Conservation (phyloP, 208 protist species). For the Polymyxa betae region DNA sequence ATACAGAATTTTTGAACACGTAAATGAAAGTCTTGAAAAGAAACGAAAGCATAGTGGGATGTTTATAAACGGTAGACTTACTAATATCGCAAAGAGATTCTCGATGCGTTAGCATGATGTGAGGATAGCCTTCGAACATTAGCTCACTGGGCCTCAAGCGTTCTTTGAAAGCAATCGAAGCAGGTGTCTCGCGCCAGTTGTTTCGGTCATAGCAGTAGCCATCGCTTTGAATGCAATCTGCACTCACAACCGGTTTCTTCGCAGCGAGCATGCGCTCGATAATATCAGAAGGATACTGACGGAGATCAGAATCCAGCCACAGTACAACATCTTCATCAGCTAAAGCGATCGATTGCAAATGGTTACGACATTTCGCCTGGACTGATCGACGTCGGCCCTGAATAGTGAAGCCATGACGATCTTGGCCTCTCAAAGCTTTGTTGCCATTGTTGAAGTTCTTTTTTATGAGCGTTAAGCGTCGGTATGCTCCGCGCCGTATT, state of each 20-base stretch:
- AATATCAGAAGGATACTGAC: conserved; percentile 27
- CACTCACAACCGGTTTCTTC: background rate
- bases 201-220: conserved; percentile 41
- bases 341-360: conserved; percentile 15
- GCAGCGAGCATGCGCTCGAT: background rate
- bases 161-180: background rate
- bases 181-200: conserved; percentile 42
- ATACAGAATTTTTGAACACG: no score
- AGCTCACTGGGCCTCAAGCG: background rate
- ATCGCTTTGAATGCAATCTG: conserved; percentile 15
- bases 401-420: conserved; percentile 5
- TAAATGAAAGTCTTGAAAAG: background rate
- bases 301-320: conserved; percentile 43
- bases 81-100: conserved; percentile 34
- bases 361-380: conserved; percentile 1
- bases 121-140: conserved; percentile 35
- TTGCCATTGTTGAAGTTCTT: conserved; percentile 47
- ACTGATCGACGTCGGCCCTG: conserved; percentile 24
- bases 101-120: conserved; percentile 43
- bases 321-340: conserved; percentile 41
- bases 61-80: background rate
- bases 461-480: background rate
- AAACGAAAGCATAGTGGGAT: background rate
- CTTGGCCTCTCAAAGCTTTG: background rate
- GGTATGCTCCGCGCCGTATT: background rate